Conservation (phyloP, 805 yeast genomes). For the Yarrowia divulgata region DNA sequence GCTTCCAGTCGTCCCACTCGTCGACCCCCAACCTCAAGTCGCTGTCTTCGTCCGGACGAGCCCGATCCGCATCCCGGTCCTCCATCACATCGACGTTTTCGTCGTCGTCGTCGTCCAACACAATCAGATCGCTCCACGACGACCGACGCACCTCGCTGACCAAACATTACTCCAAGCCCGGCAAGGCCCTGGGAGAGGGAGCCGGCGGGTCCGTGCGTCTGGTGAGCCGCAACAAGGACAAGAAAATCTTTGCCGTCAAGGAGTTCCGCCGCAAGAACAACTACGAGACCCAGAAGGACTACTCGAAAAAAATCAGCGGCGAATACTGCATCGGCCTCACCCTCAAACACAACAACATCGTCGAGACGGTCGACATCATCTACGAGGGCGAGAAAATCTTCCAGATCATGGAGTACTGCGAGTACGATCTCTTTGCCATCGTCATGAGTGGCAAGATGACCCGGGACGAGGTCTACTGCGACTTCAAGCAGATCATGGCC, state of each 20-base stretch:
- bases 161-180: slow-evolving; percentile 76
- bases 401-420: slow-evolving; percentile 93
- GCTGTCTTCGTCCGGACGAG: slow-evolving; percentile 6
- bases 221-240: slow-evolving; percentile 66
- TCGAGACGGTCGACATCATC: slow-evolving; percentile 80
- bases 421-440: slow-evolving; percentile 87
- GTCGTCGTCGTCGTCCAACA: slow-evolving; percentile 21
- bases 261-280: slow-evolving; percentile 74
- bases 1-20: slow-evolving; percentile 27
- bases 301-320: slow-evolving; percentile 76
- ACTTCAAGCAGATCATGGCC: slow-evolving; percentile 76
- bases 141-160: slow-evolving; percentile 50
- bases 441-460: slow-evolving; percentile 89
- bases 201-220: slow-evolving; percentile 94
- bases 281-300: slow-evolving; percentile 70
- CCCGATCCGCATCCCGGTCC: slow-evolving; percentile 15
- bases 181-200: slow-evolving; percentile 83
- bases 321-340: slow-evolving; percentile 85
- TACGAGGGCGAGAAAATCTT: slow-evolving; percentile 68
- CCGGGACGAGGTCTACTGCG: slow-evolving; percentile 73
- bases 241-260: slow-evolving; percentile 81
- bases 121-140: slow-evolving; percentile 41
- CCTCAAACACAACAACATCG: slow-evolving; percentile 77
- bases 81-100: slow-evolving; percentile 32
- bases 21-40: slow-evolving; percentile 35